phyloP scores from a whole-genome alignment of 768 basidiomycete species.

The Suillus luteus region DNA sequence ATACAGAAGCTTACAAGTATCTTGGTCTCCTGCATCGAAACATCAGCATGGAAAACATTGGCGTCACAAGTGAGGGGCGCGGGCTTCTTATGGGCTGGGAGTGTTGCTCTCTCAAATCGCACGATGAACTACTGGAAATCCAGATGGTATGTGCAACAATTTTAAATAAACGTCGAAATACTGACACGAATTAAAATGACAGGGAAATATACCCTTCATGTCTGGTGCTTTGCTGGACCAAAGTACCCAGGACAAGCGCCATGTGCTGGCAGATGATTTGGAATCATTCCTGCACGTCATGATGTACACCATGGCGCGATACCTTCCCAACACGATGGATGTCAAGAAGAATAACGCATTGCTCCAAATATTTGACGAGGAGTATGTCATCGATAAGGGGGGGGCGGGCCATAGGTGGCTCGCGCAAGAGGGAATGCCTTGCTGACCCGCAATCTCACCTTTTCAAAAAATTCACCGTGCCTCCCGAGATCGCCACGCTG shows the following conservation, averaged over 20 bases:
- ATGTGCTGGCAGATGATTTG: conserved; percentile 9
- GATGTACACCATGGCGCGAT: conserved; percentile 19
- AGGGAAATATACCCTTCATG: conserved; percentile 21
- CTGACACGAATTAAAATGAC: not conserved
- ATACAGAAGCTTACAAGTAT: conserved; percentile 18
- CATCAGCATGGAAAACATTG: conserved; percentile 26
- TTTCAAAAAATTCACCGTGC: not conserved
- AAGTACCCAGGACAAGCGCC: conserved; percentile 7
- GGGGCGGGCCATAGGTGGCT: not conserved
- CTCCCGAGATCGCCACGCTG: not conserved
- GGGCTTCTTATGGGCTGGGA: conserved; percentile 32
- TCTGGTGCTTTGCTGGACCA: conserved; percentile 20
- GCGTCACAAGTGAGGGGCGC: conserved; percentile 16
- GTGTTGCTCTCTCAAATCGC: not conserved
- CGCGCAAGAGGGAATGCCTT: not conserved
- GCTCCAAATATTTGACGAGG: not conserved
- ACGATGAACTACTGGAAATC: not conserved
- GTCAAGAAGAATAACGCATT: not conserved
- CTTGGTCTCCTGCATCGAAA: conserved; percentile 27
- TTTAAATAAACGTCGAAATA: not conserved
- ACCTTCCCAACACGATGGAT: conserved; percentile 15
- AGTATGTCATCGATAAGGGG: not conserved
- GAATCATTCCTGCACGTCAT: conserved; percentile 15
- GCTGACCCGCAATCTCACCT: not conserved
- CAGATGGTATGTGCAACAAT: not conserved